Evolutionary conservation across 768 basidiomycete species (phyloP).

Genomic region (Mycena albidolilacea): DNA sequence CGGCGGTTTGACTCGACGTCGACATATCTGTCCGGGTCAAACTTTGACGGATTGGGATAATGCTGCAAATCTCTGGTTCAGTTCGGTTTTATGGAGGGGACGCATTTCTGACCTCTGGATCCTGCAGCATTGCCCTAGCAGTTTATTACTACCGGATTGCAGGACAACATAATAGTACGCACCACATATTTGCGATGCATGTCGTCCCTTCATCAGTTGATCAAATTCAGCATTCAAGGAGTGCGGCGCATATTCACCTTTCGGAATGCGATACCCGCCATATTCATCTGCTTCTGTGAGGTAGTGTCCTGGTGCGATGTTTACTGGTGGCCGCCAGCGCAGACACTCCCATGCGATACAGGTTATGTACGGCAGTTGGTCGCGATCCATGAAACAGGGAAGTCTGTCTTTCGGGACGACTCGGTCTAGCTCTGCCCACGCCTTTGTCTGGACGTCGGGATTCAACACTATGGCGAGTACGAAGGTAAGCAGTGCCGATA

Average conservation of each 20-base stretch:
- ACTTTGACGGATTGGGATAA: slow-evolving; percentile 62
- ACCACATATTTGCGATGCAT: slow-evolving; percentile 8
- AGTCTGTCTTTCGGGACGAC: slow-evolving; percentile 45
- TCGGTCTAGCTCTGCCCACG: slow-evolving; percentile 50
- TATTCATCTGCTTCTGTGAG: slow-evolving; percentile 58
- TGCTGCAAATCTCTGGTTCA: slow-evolving; percentile 18
- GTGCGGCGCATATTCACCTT: slow-evolving; percentile 54
- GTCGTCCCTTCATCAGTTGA: slow-evolving; percentile 25
- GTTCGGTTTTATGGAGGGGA: not conserved
- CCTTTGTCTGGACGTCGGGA: slow-evolving; percentile 52
- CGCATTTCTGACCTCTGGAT: slow-evolving; percentile 48
- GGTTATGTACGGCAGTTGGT: slow-evolving; percentile 57
- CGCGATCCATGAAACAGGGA: slow-evolving; percentile 40
- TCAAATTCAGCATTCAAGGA: slow-evolving; percentile 30
- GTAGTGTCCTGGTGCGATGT: slow-evolving; percentile 31
- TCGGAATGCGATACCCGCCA: slow-evolving; percentile 59
- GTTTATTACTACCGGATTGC: not conserved
- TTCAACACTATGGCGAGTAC: slow-evolving; percentile 53
- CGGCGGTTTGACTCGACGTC: slow-evolving; percentile 37
- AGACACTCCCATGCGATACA: slow-evolving; percentile 58
- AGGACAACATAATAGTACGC: not conserved
- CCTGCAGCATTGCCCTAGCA: slow-evolving; percentile 65
- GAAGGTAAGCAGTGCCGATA: slow-evolving; percentile 53
- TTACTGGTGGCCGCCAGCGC: slow-evolving; percentile 43
- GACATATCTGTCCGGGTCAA: slow-evolving; percentile 67